These are phyloP conservation scores for Neurospora africana DNA, from an alignment of 495 filamentous ascomycete genomes.

Conservation along the genomic window DNA sequence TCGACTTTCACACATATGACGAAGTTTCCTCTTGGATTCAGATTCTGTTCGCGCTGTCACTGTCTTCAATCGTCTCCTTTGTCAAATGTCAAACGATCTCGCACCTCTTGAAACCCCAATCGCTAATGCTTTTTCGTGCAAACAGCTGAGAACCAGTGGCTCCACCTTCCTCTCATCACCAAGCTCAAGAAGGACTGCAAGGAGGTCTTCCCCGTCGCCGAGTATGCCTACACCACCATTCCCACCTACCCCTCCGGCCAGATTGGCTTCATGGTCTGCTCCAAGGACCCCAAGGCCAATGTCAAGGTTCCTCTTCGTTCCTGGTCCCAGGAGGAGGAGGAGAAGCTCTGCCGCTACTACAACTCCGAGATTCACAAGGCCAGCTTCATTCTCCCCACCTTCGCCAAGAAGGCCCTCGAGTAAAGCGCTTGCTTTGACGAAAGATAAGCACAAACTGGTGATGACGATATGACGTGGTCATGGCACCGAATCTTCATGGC, in stretches of 20 bases:
- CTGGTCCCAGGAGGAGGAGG: conserved; percentile 80
- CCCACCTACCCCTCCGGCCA: conserved; percentile 98
- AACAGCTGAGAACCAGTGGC: conserved; percentile 97
- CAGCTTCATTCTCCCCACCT: conserved; percentile 84
- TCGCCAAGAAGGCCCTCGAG: conserved; percentile 69
- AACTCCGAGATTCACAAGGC: conserved; percentile 91
- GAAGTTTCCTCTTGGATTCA: conserved; percentile 1
- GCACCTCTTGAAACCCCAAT: background rate
- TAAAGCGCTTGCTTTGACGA: conserved; percentile 15
- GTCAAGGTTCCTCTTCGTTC: conserved; percentile 70
- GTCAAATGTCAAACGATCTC: conserved; percentile 1
- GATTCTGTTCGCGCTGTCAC: background rate
- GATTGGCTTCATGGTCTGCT: conserved; percentile 99
- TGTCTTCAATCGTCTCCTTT: conserved; percentile 1
- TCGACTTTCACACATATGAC: conserved; percentile 12
- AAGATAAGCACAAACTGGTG: background rate
- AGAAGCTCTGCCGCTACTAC: conserved; percentile 87
- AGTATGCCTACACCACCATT: conserved; percentile 99
- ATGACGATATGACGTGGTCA: background rate
- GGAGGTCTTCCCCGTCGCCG: conserved; percentile 92
- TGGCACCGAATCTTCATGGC: background rate
- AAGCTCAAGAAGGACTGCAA: conserved; percentile 91
- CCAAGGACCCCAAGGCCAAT: conserved; percentile 79
- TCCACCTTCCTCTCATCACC: conserved; percentile 83
- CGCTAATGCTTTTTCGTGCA: conserved; percentile 18